Conservation (phyloP, 805 yeast genomes). For the Clavispora vitiphila region DNA sequence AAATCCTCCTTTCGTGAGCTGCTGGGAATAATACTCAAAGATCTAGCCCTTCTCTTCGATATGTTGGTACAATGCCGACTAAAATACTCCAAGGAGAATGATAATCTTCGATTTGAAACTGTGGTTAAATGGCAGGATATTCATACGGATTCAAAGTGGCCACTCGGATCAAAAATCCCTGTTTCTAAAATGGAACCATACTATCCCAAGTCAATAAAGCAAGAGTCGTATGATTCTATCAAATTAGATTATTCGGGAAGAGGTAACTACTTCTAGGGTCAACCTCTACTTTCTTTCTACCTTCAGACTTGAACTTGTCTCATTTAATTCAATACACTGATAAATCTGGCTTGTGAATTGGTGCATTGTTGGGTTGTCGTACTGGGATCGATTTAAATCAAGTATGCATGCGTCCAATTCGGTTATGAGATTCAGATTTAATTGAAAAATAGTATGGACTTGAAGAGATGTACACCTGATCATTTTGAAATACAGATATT, state of each 20-base stretch:
- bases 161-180: conserved; percentile 35
- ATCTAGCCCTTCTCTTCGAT: conserved; percentile 37
- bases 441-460: too few relatives aligned
- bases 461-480: too few relatives aligned
- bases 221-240: neutral
- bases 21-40: conserved; percentile 32
- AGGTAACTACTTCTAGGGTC: conserved; percentile 8
- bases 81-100: conserved; percentile 42
- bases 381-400: too few relatives aligned
- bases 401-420: too few relatives aligned
- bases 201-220: conserved; percentile 13
- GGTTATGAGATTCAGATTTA: too few relatives aligned
- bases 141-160: conserved; percentile 39
- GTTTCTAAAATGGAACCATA: conserved; percentile 22
- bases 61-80: conserved; percentile 34
- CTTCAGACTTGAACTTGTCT: too few relatives aligned
- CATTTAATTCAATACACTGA: too few relatives aligned
- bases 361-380: too few relatives aligned
- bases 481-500: too few relatives aligned
- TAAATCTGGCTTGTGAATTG: too few relatives aligned
- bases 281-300: too few relatives aligned
- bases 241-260: conserved; percentile 2
- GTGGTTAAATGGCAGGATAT: conserved; percentile 33
- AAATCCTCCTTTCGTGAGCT: conserved; percentile 30
- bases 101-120: conserved; percentile 31